Conservation (phyloP, 2,329 filamentous ascomycete genomes). For the Aspergillus thermomutatus region DNA sequence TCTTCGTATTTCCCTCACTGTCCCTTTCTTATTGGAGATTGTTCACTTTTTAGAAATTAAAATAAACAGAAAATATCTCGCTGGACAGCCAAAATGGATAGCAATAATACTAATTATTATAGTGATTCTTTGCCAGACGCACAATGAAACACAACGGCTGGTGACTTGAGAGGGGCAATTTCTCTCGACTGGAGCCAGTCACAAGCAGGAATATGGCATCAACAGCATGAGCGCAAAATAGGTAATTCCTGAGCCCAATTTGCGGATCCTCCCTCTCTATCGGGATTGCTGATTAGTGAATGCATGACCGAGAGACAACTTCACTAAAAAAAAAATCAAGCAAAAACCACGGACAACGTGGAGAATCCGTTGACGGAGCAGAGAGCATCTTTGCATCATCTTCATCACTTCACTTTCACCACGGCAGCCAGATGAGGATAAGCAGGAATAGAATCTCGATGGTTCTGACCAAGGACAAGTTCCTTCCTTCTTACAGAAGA, state of each 20-base stretch:
- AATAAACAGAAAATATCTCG: neutral
- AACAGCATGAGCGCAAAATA: conserved; percentile 20
- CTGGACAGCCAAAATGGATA: neutral
- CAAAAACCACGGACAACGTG: neutral
- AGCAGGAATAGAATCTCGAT: neutral
- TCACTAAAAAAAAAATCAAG: neutral
- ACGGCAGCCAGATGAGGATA: neutral
- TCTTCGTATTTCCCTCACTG: neutral
- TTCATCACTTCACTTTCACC: neutral
- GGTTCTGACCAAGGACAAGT: neutral
- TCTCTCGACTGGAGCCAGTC: conserved; percentile 14
- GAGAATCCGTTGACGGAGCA: neutral
- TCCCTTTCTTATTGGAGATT: neutral
- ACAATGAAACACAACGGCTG: conserved; percentile 6
- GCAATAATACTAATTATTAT: neutral
- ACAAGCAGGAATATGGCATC: conserved; percentile 18
- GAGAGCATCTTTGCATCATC: conserved; percentile 3
- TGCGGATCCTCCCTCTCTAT: conserved; percentile 17
- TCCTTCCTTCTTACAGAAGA: neutral
- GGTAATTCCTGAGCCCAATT: conserved; percentile 15
- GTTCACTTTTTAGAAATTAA: neutral
- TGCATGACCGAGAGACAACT: neutral
- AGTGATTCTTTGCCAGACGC: conserved; percentile 1
- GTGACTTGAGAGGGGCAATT: conserved; percentile 15
- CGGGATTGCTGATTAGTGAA: conserved; percentile 1